Percentiles rank a stretch among this genome's conserved stretches.
phyloP scores from a whole-genome alignment of 257 asterid genomes.

The Solanum peruvianum region DNA sequence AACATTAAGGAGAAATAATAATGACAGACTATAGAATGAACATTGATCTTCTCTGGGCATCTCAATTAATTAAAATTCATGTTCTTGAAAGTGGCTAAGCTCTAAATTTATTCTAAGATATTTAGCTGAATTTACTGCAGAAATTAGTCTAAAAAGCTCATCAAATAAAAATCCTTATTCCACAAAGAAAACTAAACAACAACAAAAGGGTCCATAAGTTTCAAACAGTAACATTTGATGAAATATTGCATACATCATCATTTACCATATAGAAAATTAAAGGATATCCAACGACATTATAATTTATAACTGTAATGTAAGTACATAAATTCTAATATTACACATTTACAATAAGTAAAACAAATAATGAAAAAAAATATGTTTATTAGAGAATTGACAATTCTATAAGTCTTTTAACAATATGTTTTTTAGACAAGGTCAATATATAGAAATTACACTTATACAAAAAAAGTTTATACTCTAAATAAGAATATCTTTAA shows the following conservation, averaged over 20 bases:
- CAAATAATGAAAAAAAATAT: background rate
- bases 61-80: background rate
- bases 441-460: background rate
- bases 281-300: background rate
- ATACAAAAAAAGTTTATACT: background rate
- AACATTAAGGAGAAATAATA: background rate
- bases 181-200: background rate
- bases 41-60: background rate
- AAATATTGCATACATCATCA: background rate
- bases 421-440: background rate
- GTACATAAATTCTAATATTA: background rate
- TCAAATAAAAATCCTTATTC: background rate
- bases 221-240: background rate
- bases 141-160: background rate
- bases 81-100: background rate
- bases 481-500: background rate
- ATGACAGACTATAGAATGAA: background rate
- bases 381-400: background rate
- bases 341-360: background rate
- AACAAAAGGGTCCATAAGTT: background rate
- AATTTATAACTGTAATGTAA: background rate
- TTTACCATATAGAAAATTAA: background rate
- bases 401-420: background rate
- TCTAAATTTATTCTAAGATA: background rate
- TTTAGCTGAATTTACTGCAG: background rate